Evolutionary conservation across 768 basidiomycete genomes (phyloP).

Genomic region (Leccinum subtestaceum): DNA sequence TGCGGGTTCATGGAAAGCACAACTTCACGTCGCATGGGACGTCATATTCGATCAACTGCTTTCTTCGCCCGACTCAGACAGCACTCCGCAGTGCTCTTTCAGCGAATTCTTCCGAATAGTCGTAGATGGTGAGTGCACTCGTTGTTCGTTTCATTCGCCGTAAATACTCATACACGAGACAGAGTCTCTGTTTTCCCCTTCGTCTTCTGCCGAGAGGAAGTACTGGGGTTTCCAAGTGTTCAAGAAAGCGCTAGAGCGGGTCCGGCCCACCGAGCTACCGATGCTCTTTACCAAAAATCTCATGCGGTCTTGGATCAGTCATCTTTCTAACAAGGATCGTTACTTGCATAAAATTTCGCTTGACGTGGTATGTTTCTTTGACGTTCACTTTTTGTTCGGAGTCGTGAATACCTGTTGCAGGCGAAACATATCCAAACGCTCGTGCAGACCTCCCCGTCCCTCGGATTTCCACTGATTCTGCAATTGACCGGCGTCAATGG

Average conservation of each 20-base stretch:
- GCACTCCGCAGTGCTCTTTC: slow-evolving; percentile 56
- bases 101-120: slow-evolving; percentile 89
- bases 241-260: slow-evolving; percentile 69
- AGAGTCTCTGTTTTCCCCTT: slow-evolving; percentile 87
- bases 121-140: slow-evolving; percentile 73
- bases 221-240: slow-evolving; percentile 97
- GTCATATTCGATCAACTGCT: slow-evolving; percentile 76
- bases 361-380: slow-evolving; percentile 58
- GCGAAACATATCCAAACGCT: slow-evolving; percentile 72
- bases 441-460: slow-evolving; percentile 70
- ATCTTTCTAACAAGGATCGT: slow-evolving; percentile 83
- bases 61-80: slow-evolving; percentile 39
- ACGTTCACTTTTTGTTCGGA: not conserved
- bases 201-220: slow-evolving; percentile 84
- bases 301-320: slow-evolving; percentile 96
- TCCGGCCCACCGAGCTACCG: slow-evolving; percentile 64
- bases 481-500: slow-evolving; percentile 84
- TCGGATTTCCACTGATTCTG: slow-evolving; percentile 82
- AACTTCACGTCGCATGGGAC: slow-evolving; percentile 91
- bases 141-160: not conserved
- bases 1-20: slow-evolving; percentile 76
- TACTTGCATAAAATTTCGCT: slow-evolving; percentile 87
- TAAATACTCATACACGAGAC: slow-evolving; percentile 3
- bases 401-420: slow-evolving; percentile 36
- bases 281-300: slow-evolving; percentile 93